Percentiles rank a stretch among this genome's conserved stretches.
Evolutionary conservation across 371 early-diverging fungal species (phyloP).

Genomic region (Apophysomyces trapeziformis): DNA sequence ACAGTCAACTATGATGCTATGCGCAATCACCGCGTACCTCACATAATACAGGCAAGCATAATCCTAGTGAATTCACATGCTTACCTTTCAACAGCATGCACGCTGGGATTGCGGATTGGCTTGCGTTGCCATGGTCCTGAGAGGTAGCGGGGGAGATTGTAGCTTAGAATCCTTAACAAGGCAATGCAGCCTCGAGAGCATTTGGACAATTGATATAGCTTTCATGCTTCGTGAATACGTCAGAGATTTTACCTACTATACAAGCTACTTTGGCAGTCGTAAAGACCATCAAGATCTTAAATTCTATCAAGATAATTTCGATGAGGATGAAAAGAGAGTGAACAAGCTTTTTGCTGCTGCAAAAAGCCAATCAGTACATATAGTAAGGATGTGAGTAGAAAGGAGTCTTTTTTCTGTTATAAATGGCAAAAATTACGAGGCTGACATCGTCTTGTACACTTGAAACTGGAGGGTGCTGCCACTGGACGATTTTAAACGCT

Average conservation of each 20-base stretch:
- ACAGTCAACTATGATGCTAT: background rate
- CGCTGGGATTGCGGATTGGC: conserved; percentile 88
- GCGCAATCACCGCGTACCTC: conserved; percentile 14
- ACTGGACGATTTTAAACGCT: conserved; percentile 78
- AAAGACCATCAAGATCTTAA: conserved; percentile 63
- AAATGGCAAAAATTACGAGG: background rate
- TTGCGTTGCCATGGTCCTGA: conserved; percentile 74
- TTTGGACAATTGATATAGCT: conserved; percentile 87
- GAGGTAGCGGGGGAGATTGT: conserved; percentile 52
- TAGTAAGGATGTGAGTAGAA: conserved; percentile 63
- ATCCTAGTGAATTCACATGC: background rate
- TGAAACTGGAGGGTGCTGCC: conserved; percentile 54
- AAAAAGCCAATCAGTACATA: conserved; percentile 62
- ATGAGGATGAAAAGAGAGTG: conserved; percentile 70
- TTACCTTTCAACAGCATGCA: conserved; percentile 21
- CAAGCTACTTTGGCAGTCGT: conserved; percentile 78
- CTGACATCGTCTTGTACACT: background rate
- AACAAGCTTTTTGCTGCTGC: conserved; percentile 74
- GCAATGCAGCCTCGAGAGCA: conserved; percentile 56
- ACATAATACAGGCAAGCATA: conserved; percentile 20
- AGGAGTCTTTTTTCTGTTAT: background rate
- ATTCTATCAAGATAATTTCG: conserved; percentile 70
- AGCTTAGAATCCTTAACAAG: conserved; percentile 42
- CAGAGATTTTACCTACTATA: conserved; percentile 83
- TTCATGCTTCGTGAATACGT: conserved; percentile 66